phyloP scores from a whole-genome alignment of 805 yeast genomes.

The Metschnikowia dekortorum region DNA sequence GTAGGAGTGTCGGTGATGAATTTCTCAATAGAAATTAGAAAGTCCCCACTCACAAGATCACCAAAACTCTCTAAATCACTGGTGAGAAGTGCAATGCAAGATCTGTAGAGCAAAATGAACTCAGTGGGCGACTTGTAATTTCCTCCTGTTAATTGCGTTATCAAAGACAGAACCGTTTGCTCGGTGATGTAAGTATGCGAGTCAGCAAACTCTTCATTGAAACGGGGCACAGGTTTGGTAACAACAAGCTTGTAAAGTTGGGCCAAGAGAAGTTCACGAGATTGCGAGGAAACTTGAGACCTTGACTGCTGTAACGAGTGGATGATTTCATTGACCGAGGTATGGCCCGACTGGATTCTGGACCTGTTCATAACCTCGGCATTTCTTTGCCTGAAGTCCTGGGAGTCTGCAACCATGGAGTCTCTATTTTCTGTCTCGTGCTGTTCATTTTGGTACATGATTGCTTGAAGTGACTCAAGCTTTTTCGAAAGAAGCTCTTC shows the following conservation, averaged over 20 bases:
- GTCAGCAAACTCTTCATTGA: constrained; percentile 34
- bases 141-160: constrained; percentile 27
- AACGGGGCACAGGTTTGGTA: constrained; percentile 34
- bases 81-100: constrained; percentile 39
- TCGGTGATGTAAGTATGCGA: constrained; percentile 32
- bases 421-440: constrained; percentile 17
- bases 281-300: constrained; percentile 41
- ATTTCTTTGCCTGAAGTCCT: constrained; percentile 23
- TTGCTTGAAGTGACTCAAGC: constrained; percentile 27
- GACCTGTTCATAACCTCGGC: constrained; percentile 30
- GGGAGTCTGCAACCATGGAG: constrained; percentile 19
- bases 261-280: constrained; percentile 47
- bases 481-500: constrained; percentile 32
- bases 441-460: constrained; percentile 13
- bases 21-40: constrained; percentile 22
- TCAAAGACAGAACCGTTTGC: constrained; percentile 29
- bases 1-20: constrained; percentile 34
- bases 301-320: constrained; percentile 38
- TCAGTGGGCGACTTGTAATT: constrained; percentile 39
- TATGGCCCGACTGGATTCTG: constrained; percentile 31
- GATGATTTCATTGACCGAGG: constrained; percentile 44
- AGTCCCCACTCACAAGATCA: constrained; percentile 28
- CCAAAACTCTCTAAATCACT: constrained; percentile 52
- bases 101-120: constrained; percentile 37
- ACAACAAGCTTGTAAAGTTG: constrained; percentile 47